Base-by-base conservation (phyloP, 768 basidiomycete species). In the Suillus ampliporus region DNA sequence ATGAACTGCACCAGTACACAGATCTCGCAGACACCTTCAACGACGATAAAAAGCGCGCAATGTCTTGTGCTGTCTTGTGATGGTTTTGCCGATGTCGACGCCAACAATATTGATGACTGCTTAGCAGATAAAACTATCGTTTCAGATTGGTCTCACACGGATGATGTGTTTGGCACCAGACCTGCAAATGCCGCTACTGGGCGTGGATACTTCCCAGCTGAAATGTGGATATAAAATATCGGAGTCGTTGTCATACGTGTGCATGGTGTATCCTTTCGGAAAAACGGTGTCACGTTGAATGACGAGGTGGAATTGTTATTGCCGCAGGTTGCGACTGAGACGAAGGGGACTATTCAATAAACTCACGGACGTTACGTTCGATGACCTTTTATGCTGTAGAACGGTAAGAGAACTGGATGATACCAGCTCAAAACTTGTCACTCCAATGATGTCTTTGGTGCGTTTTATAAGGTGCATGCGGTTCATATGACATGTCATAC, bases 11-110 rank as follows among this genome's bases (percentile, higher is more conserved):
- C 72, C 3, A 23, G 61, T 5, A 40, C 64, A 9, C 66, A 69
- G 40, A 69, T 72, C 10, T 50, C 62, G 23, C 72, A 72, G 21
- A 64, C 34, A 19, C 70, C 66, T 9, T 10, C 35, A 31, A 63
- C 48, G 21, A 65, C 48, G 10, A 58, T 26, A 37, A 19, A 54
- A 11, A 34, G 28, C 43, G 21, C 9, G 26, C n/a, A 38, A 28
- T 40, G 69, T 21, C 57, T 74, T 53, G 65, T 67, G 35, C 57
- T 75, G 21, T 21, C 57, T 74, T 53, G 65, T 67, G 35, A 58
- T 75, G 21, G 62, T 52, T 14, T 15, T 54, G 11, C 74, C 74
- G 5, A 75, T 72, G n/a, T 68, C 75, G 13, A 76, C 74, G 7
- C 75, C 72, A 35, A 61, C 62, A 1, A 65, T 0, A 64, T 72